Evolutionary conservation across 257 asterid genomes (phyloP), one percentile per base, ranked within the genome.

Genomic region (Salvia miltiorrhiza): DNA sequence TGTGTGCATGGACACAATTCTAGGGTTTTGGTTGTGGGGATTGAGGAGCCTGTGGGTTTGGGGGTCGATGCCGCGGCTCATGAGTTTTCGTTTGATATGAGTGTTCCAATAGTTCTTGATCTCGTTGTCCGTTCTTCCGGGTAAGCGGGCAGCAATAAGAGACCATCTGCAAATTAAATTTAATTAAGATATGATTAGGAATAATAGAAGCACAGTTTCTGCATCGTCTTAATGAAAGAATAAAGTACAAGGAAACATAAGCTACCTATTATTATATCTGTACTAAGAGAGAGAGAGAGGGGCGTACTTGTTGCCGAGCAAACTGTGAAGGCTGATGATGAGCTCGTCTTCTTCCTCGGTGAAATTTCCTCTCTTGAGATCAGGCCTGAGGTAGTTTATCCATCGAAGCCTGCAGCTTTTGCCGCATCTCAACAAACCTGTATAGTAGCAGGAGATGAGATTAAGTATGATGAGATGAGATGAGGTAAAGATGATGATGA

Each of bases 101-200:
- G 61, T 54, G 61, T 54, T 54, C 61, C 61, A 54, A 1, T 54
- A 54, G 61, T 54, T 54, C 61, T 54, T 54, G 17, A 54, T 54
- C 9, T 54, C 61, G 39, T 54, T 54, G 2, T 54, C 61, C 9
- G 61, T 54, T 54, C 61, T 24, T 0, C 61, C 61, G 0, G 61
- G 61, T 12, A 54, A 24, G 17, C 61, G 16, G 0, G 20, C 61
- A 24, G 61, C 61, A 13, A 54, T 54, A 2, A 54, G 39, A 12
- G 61, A 54, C 61, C 61, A 54, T 26, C 61, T 54, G 37, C 16
- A 52, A 11, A 1, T 11, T 44, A 35, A 7, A 7, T 0, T 35
- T 7, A 35, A 35, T 35, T 35, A 35, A 35, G 40, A 35, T 8
- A 45, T n/a, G 52, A 45, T 14, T 4, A 14, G 9, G 11, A 41